Base-by-base conservation (phyloP, 345 rosid species). In the Raphanus sativus region DNA sequence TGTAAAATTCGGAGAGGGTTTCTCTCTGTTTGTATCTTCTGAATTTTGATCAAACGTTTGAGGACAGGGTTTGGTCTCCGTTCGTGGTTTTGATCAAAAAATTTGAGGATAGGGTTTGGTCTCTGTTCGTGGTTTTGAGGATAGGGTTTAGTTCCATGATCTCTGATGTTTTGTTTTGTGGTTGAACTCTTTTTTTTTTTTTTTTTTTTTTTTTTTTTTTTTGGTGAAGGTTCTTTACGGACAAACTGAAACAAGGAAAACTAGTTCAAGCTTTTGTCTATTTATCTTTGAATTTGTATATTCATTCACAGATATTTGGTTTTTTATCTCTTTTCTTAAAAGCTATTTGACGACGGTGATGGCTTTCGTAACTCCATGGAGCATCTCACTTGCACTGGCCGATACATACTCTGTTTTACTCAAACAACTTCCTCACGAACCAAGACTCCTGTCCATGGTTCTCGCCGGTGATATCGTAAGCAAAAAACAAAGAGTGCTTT, bases 311-410 rank as follows among this genome's bases (percentile, higher is more conserved):
- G 63, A 17, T 10, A 16, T 4, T 29, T 64, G 21, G 28, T 28
- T 52, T 77, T 6, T 54, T 55, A 62, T 70, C 30, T 28, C 24
- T 1, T 50, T 52, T 52, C 58, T 16, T 15, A 15, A 86, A 28
- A 90, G 96, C 82, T 91, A 70, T 85, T 83, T 87, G 83, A 90
- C 87, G 65, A 84, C 88, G 10, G 84, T 90, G 36, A 90, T 90
- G 96, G 91, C 91, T 33, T 70, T 85, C 60, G 86, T 85, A 67
- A 84, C 87, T 73, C 91, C 96, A 71, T 88, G 96, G 96, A 88
- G 93, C 63, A n/a, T 80, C 24, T 73, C 85, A 60, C 70, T 89
- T 75, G 87, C 85, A 0, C 10, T 89, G 34, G 81, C 85, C 0
- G 97, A 91, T 73, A 81, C 83, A 1, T 91, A 89, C 83, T 87